Conservation (phyloP, 2,329 filamentous ascomycete genomes). For the Thelonectria blattea region DNA sequence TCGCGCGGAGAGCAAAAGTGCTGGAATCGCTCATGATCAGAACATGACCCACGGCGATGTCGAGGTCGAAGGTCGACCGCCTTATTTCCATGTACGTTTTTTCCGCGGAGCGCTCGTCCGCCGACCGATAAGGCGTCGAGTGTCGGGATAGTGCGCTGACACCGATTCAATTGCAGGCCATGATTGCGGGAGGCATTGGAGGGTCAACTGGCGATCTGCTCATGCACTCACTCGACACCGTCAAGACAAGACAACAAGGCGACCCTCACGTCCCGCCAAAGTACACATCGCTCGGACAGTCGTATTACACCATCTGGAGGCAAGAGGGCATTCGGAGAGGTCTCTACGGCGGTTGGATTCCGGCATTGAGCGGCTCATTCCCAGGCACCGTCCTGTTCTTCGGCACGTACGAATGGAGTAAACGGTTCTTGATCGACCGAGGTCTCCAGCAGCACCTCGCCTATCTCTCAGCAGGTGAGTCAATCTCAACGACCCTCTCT, state of each 20-base stretch:
- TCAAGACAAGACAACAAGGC: conserved; percentile 97
- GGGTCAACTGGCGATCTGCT: conserved; percentile 94
- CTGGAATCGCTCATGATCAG: conserved; percentile 34
- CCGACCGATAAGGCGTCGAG: neutral
- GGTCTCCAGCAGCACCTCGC: conserved; percentile 83
- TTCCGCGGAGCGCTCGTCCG: neutral
- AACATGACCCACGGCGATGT: conserved; percentile 48
- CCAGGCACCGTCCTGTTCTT: conserved; percentile 95
- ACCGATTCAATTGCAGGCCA: conserved; percentile 64
- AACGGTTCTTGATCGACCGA: conserved; percentile 83
- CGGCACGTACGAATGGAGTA: conserved; percentile 94
- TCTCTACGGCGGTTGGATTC: conserved; percentile 91
- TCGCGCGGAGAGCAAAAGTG: conserved; percentile 36
- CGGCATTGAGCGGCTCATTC: conserved; percentile 90
- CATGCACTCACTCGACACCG: conserved; percentile 98
- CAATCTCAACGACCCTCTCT: neutral
- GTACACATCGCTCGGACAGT: conserved; percentile 88
- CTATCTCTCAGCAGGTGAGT: conserved; percentile 81
- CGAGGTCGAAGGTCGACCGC: conserved; percentile 51
- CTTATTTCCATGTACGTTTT: conserved; percentile 50
- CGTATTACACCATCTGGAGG: conserved; percentile 90
- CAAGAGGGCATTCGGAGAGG: conserved; percentile 89
- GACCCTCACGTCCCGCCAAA: conserved; percentile 92
- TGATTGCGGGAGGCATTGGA: conserved; percentile 93
- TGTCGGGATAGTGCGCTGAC: conserved; percentile 27